Conservation (phyloP, 495 filamentous ascomycete species). For the Corynascus novoguineensis region DNA sequence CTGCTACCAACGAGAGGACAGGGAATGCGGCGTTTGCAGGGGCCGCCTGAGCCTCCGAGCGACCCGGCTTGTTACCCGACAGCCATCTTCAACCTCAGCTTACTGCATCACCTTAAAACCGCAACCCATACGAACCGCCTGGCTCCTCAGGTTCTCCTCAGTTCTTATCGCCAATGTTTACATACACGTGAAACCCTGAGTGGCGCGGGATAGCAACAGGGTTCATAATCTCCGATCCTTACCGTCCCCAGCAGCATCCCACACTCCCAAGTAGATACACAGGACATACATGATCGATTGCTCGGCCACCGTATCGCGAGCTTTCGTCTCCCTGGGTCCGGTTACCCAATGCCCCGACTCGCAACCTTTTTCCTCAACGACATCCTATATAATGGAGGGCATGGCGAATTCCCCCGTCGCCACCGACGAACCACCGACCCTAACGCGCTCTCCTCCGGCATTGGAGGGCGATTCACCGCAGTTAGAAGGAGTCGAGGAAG, state of each 20-base stretch:
- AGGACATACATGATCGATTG: no score
- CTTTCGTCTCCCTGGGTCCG: no score
- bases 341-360: no score
- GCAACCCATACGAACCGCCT: neutral
- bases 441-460: conserved; percentile 3
- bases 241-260: neutral
- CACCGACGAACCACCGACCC: neutral
- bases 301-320: neutral
- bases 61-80: conserved; percentile 3
- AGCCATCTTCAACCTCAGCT: conserved; percentile 7
- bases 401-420: neutral
- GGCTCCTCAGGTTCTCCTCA: neutral
- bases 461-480: conserved; percentile 1
- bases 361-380: conserved; percentile 2
- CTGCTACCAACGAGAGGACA: conserved; percentile 4
- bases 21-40: neutral
- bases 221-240: neutral
- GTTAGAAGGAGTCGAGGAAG: conserved; percentile 28
- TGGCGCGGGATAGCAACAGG: neutral
- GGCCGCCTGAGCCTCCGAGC: conserved; percentile 8
- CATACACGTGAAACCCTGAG: neutral
- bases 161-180: neutral
- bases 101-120: conserved; percentile 8
- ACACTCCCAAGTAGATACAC: neutral
- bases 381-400: neutral